These are phyloP conservation scores for Colletotrichum euphorbiae DNA, from an alignment of 2,329 filamentous ascomycete genomes.

Conservation along the genomic window DNA sequence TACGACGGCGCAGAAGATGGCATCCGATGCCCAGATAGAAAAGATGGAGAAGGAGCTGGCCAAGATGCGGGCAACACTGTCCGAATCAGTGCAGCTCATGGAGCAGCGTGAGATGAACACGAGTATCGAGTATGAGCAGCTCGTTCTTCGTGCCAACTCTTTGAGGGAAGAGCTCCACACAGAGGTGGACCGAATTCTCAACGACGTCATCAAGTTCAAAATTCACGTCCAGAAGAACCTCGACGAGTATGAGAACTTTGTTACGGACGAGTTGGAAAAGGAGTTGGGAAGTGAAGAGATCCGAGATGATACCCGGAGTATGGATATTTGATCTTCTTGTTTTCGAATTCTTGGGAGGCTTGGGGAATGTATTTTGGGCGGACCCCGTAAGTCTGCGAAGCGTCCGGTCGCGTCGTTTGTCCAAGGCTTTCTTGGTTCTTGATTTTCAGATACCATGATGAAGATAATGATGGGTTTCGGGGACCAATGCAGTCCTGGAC, in stretches of 20 bases:
- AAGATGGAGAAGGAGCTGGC: conserved; percentile 99
- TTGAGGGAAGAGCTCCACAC: conserved; percentile 98
- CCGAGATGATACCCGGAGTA: conserved; percentile 63
- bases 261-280: conserved; percentile 91
- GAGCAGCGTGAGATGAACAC: conserved; percentile 97
- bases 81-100: conserved; percentile 89
- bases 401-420: conserved; percentile 20
- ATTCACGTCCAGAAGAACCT: conserved; percentile 93
- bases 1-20: conserved; percentile 87
- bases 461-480: conserved; percentile 31
- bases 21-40: conserved; percentile 93
- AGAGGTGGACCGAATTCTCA: conserved; percentile 94
- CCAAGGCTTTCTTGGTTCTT: conserved; percentile 19
- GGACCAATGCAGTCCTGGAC: conserved; percentile 1
- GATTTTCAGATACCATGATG: conserved; percentile 37
- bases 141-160: conserved; percentile 84
- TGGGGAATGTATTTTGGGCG: conserved; percentile 26
- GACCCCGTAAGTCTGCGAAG: conserved; percentile 15
- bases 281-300: conserved; percentile 76
- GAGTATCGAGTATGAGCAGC: conserved; percentile 95
- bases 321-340: conserved; percentile 55
- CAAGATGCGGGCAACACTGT: conserved; percentile 86
- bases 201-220: conserved; percentile 99
- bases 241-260: conserved; percentile 94
- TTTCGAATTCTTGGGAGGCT: conserved; percentile 33